Evolutionary conservation across 306 rosid genomes (phyloP).

Genomic region (Crotalaria pallida): DNA sequence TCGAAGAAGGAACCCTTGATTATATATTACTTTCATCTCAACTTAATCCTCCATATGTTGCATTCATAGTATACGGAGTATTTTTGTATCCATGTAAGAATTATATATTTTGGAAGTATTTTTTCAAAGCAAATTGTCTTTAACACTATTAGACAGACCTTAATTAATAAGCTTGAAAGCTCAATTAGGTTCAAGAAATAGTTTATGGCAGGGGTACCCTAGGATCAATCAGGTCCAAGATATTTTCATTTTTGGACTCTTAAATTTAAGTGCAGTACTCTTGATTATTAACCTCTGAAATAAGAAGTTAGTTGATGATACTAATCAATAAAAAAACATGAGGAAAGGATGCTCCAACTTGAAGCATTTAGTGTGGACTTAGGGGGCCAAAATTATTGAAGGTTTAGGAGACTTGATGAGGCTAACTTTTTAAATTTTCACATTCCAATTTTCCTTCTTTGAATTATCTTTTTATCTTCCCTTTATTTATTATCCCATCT

Average conservation of each 20-base stretch:
- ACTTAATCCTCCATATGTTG: not conserved
- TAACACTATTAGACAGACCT: not conserved
- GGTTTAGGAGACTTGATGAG: not conserved
- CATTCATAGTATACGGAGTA: not conserved
- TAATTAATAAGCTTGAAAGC: not conserved
- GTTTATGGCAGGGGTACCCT: not conserved
- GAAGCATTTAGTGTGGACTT: not conserved
- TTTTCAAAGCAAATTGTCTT: not conserved
- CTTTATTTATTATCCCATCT: not conserved
- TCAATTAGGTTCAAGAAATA: not conserved
- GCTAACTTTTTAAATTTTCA: slow-evolving; percentile 8
- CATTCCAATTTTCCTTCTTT: not conserved
- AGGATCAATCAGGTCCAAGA: not conserved
- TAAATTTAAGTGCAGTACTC: not conserved
- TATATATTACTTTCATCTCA: not conserved
- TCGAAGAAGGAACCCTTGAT: not conserved
- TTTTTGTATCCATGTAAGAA: not conserved
- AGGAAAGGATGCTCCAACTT: not conserved
- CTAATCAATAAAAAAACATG: not conserved
- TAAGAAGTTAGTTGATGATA: not conserved
- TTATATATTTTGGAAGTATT: not conserved
- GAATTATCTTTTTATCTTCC: not conserved
- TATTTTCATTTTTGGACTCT: not conserved
- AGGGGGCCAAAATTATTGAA: not conserved
- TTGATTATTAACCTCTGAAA: not conserved